Evolutionary conservation across 2,329 filamentous ascomycete species (phyloP), one percentile per base, ranked within the genome.

Genomic region (Claviceps quebecensis): DNA sequence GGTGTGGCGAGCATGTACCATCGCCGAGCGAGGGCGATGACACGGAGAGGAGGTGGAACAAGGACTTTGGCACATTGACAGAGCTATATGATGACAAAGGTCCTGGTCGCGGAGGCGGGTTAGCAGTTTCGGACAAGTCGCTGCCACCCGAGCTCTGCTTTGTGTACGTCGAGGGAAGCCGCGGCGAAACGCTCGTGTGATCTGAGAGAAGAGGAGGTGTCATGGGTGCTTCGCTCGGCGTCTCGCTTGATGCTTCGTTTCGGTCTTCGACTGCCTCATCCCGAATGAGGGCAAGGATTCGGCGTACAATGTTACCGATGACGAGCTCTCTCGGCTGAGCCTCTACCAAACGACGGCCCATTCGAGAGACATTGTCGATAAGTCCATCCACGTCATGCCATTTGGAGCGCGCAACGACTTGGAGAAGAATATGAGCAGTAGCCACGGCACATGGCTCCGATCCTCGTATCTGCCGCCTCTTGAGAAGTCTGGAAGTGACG

Each of bases 321-420:
- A 89, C 87, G 59, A 95, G 83, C 70, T 97, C 93, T 54, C 85
- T 80, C 16, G 91, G 91, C 61, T 95, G 88, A 7, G 93, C 90
- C 51, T 84, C 80, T 38, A 86, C 83, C 44, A 98, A 75, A 51
- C 82, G 80, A 59, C 81, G 78, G 52, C 93, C 93, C 23, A 91
- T 82, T 54, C 82, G 77, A 57, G 86, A 83, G 55, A 98, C 83
- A 57, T 87, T 83, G 59, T 84, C 79, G 53, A 97, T 80, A 48
- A 98, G 80, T 60, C 84, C 81, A 48, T 81, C 78, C 46, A 89
- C 83, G 65, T 91, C 85, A 55, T 77, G 76, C 71, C 84, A 90
- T 65, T 84, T 86, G 59, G 85, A 86, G 56, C 83, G 83, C 37
- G 86, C 86, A 49, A 98, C 87, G 22, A 96, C 86, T 55, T 87